These are phyloP conservation scores for Acacia crassicarpa DNA, from an alignment of 306 rosid genomes.

Conservation along the genomic window DNA sequence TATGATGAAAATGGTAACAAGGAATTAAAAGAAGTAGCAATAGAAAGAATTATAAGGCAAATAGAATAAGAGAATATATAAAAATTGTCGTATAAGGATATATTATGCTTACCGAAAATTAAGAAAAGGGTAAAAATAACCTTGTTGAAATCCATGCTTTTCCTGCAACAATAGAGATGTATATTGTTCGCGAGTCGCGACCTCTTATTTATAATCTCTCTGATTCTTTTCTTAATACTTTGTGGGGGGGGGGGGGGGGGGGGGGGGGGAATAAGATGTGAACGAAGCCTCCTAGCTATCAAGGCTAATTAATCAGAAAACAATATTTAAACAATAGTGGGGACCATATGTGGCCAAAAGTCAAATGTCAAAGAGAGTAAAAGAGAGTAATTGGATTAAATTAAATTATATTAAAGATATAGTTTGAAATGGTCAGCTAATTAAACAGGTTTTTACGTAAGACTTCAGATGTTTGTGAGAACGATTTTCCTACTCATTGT, in stretches of 20 bases:
- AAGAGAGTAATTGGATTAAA: too few species aligned
- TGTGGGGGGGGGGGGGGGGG: fast-evolving
- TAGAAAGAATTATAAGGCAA: background rate
- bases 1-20: background rate
- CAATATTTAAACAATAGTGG: background rate
- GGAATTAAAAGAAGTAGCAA: background rate
- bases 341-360: background rate
- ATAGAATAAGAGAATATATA: background rate
- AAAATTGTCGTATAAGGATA: too few species aligned
- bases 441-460: background rate
- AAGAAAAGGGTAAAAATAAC: background rate
- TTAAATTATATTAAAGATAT: background rate
- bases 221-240: background rate
- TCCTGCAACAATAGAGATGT: background rate
- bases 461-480: background rate
- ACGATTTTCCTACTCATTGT: too few species aligned
- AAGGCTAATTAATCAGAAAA: background rate
- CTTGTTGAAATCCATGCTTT: background rate
- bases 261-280: background rate
- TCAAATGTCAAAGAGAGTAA: too few species aligned
- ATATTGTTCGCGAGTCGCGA: background rate
- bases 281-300: background rate
- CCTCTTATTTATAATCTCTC: background rate
- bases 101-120: background rate
- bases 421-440: background rate